Evolutionary conservation across 1,139 yeast genomes (phyloP).

Genomic region (Magnusiomyces fungicola): DNA sequence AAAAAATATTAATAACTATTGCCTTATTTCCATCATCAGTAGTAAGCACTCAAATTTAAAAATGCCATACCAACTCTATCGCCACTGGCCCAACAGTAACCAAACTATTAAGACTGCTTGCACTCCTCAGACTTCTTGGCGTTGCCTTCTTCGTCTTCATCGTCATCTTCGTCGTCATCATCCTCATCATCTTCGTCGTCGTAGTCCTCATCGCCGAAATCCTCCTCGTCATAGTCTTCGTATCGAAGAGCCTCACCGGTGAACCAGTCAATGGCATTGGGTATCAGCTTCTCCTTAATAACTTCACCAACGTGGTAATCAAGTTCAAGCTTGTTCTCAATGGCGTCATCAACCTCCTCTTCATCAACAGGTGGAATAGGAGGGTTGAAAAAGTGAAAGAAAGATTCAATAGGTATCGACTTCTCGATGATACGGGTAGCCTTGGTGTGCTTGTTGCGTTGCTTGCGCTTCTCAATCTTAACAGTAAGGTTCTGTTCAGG

Average conservation of each 20-base stretch:
- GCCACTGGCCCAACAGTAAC: too few relatives aligned
- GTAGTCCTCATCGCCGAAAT: background rate
- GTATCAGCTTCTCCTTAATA: conserved; percentile 80
- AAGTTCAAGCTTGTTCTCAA: conserved; percentile 61
- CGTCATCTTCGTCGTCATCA: conserved; percentile 4
- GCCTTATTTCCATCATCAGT: too few relatives aligned
- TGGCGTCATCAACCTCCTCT: conserved; percentile 50
- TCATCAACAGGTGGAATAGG: conserved; percentile 61
- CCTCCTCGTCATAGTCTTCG: conserved; percentile 33
- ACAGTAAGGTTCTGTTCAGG: conserved; percentile 81
- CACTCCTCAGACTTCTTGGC: conserved; percentile 3
- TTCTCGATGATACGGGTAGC: conserved; percentile 96
- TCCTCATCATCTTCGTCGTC: conserved; percentile 5
- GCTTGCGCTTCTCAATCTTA: conserved; percentile 88
- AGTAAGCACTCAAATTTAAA: too few relatives aligned
- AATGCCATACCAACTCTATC: too few relatives aligned
- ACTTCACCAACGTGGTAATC: conserved; percentile 97
- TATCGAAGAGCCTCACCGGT: conserved; percentile 89
- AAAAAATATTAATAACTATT: too few relatives aligned
- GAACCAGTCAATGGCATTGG: conserved; percentile 96
- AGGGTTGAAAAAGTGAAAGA: conserved; percentile 92
- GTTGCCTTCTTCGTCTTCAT: background rate
- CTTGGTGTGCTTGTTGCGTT: conserved; percentile 94
- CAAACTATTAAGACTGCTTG: conserved; percentile 6
- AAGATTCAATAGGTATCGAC: conserved; percentile 85